A percentile compares a stretch with the other conserved stretches of the same genome.
Evolutionary conservation across 2,329 filamentous ascomycete species (phyloP).

Genomic region (Emmonsia crescens): DNA sequence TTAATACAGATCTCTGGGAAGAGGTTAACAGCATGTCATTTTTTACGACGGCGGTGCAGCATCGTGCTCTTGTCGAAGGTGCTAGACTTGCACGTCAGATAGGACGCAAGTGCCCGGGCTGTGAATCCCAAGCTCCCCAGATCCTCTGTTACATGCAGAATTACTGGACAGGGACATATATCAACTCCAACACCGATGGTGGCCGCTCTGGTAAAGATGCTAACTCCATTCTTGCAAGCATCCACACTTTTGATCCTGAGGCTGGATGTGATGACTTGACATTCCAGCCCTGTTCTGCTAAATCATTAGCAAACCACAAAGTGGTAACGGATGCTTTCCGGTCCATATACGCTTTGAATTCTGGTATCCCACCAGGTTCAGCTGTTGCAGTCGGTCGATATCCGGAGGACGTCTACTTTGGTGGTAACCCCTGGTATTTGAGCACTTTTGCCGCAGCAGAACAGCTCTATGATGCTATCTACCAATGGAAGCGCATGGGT

Average conservation of each 20-base stretch:
- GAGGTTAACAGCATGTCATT: conserved; percentile 66
- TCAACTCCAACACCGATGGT: conserved; percentile 57
- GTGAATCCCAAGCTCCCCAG: conserved; percentile 54
- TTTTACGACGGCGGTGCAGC: conserved; percentile 60
- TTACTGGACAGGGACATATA: conserved; percentile 60
- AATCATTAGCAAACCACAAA: conserved; percentile 64
- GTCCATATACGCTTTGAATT: conserved; percentile 58
- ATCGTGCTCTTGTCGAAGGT: conserved; percentile 52
- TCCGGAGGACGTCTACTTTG: conserved; percentile 61
- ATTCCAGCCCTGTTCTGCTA: conserved; percentile 64
- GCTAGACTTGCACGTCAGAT: conserved; percentile 52
- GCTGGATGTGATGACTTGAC: conserved; percentile 56
- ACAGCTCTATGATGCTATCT: conserved; percentile 64
- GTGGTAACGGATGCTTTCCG: conserved; percentile 66
- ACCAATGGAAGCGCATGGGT: conserved; percentile 56
- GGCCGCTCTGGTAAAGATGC: conserved; percentile 59
- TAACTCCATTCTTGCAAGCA: conserved; percentile 57
- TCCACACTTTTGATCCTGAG: conserved; percentile 58
- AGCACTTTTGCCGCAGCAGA: conserved; percentile 66
- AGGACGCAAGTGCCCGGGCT: conserved; percentile 51
- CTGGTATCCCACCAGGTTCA: conserved; percentile 47
- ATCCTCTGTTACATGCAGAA: conserved; percentile 62
- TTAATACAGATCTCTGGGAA: conserved; percentile 56
- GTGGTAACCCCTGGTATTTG: conserved; percentile 72
- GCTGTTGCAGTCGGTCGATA: conserved; percentile 58